Evolutionary conservation across 139 green algal species (phyloP).

Genomic region (Chlorella ohadii): DNA sequence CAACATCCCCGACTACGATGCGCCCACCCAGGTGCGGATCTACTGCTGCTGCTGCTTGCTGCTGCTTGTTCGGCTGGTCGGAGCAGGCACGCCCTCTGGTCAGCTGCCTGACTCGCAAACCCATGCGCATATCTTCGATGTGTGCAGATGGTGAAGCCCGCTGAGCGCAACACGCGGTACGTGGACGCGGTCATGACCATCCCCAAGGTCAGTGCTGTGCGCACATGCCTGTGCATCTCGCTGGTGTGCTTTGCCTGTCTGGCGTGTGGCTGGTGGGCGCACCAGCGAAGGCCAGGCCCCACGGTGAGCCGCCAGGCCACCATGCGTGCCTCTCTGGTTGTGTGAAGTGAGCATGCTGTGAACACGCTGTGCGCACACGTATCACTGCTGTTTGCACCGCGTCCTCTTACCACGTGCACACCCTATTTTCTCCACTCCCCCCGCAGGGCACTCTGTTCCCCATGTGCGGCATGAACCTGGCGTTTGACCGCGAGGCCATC

Average conservation of each 20-base stretch:
- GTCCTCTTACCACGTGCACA: no score
- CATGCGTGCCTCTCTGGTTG: no score
- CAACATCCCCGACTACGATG: constrained; percentile 99
- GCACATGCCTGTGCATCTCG: no score
- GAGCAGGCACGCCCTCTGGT: no score
- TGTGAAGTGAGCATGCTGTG: no score
- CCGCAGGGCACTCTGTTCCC: constrained; percentile 89
- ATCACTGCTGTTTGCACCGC: no score
- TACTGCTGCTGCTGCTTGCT: background rate
- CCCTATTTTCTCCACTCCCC: no score
- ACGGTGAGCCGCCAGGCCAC: no score
- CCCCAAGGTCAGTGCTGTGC: constrained; percentile 76
- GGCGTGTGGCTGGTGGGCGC: no score
- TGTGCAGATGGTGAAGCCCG: constrained; percentile 96
- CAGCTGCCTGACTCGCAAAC: background rate
- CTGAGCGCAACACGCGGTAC: constrained; percentile 94
- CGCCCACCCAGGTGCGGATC: constrained; percentile 74
- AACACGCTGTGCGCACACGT: no score
- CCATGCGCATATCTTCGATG: background rate
- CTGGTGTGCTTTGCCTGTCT: no score
- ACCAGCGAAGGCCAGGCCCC: no score
- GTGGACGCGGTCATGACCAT: constrained; percentile 97
- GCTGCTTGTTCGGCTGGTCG: background rate
- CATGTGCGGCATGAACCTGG: constrained; percentile 99
- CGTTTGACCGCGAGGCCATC: constrained; percentile 92